These are phyloP conservation scores for Xylariaceae sp. DNA, from an alignment of 2,329 filamentous ascomycete species.

Conservation along the genomic window DNA sequence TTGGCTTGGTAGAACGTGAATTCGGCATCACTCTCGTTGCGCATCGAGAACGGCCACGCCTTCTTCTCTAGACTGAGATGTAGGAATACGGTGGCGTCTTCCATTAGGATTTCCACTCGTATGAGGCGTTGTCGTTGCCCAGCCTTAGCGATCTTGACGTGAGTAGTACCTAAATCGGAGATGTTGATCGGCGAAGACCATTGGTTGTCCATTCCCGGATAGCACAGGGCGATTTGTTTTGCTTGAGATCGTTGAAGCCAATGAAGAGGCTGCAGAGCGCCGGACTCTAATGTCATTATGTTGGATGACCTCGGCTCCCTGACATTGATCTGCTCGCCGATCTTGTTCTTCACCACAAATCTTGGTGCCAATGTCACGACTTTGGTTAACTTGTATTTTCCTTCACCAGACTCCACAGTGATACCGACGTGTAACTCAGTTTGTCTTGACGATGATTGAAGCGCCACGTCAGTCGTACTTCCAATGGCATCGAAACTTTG, in stretches of 20 bases:
- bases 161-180: conserved; percentile 84
- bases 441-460: conserved; percentile 66
- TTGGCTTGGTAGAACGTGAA: conserved; percentile 96
- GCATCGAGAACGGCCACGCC: conserved; percentile 98
- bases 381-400: conserved; percentile 97
- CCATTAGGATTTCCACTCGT: conserved; percentile 84
- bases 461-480: conserved; percentile 81
- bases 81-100: conserved; percentile 88
- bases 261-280: conserved; percentile 80
- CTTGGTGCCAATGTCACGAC: conserved; percentile 89
- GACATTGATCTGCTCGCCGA: conserved; percentile 82
- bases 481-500: conserved; percentile 98
- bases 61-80: conserved; percentile 87
- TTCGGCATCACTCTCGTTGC: conserved; percentile 94
- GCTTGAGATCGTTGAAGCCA: conserved; percentile 79
- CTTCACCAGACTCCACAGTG: conserved; percentile 83
- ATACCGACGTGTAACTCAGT: conserved; percentile 90
- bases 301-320: conserved; percentile 89
- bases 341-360: conserved; percentile 90
- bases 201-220: conserved; percentile 89
- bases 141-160: conserved; percentile 88
- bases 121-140: conserved; percentile 86
- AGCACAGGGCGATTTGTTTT: conserved; percentile 90
- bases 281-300: conserved; percentile 70
- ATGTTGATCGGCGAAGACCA: conserved; percentile 99